Base-by-base conservation (phyloP, 2,329 filamentous ascomycete species). In the Pyrenophora seminiperda region DNA sequence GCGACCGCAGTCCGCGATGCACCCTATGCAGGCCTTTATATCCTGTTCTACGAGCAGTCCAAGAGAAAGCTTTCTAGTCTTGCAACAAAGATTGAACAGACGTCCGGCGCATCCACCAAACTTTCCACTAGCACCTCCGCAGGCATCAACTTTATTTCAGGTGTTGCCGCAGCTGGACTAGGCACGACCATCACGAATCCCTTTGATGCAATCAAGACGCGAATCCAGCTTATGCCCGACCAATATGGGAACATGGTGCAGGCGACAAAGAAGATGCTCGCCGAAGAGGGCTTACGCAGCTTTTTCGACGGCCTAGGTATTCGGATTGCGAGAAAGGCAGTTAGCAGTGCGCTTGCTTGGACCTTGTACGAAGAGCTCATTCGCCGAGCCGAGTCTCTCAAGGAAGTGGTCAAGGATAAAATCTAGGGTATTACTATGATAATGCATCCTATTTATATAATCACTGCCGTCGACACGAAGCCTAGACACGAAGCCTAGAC, bases 331-430 rank as follows among this genome's bases (percentile, higher is more conserved):
- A 82, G 94, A 61, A 99, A 99, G 74, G 93, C 91, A 4, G 75
- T 97, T 36, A 97, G 92, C 73, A 93, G 89, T 43, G 94, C 94
- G n/a, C 79, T 97, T 61, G 93, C 93, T 6, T 99, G 94, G 94
- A 97, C 93, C 7, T 81, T 97, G 32, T 99, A 99, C 68, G 94
- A 99, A 76, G 93, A 97, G 73, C 74, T 97, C 63, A 88, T 97
- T 56, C 79, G 92, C 53, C 81, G 89, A 62, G 88, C 88, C 1
- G 85, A 86, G 71, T 75, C 61, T 49, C 70, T 66, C 68, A 55
- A 53, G 39, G 66, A 71, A 31, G 58, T 51, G 15, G 60, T 67
- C 5, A 65, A 64, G 41, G 62, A 66, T 22, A 61, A 60, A 39
- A 58, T 27, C 3, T 27, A 27, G 9, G 24, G 9, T 65, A 17